A percentile compares a stretch with the other conserved stretches of the same genome.
Evolutionary conservation across 495 filamentous ascomycete genomes (phyloP).

Genomic region (Beverwykella pulmonaria): DNA sequence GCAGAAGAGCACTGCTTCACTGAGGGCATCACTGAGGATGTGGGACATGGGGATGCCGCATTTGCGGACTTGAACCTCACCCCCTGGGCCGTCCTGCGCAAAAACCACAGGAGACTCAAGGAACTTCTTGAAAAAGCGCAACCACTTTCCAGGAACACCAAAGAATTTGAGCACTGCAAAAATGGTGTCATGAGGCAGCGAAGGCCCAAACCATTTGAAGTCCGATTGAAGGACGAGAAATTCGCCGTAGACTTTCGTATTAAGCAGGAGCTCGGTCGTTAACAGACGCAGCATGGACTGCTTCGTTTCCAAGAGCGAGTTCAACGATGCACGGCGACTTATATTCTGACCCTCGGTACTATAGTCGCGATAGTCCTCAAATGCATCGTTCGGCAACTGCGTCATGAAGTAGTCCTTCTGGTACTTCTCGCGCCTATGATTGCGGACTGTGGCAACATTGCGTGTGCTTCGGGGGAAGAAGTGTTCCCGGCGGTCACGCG

Average conservation of each 20-base stretch:
- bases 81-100: constrained; percentile 30
- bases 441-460: constrained; percentile 18
- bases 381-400: constrained; percentile 41
- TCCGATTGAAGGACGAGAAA: constrained; percentile 36
- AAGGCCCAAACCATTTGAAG: constrained; percentile 41
- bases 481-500: constrained; percentile 40
- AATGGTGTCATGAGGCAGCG: constrained; percentile 38
- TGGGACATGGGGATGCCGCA: constrained; percentile 40
- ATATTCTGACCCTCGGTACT: constrained; percentile 11
- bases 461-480: constrained; percentile 29
- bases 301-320: constrained; percentile 35
- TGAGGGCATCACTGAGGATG: constrained; percentile 38
- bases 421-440: constrained; percentile 39
- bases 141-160: constrained; percentile 40
- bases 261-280: constrained; percentile 39
- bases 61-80: constrained; percentile 29
- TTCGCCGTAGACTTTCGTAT: constrained; percentile 38
- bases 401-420: constrained; percentile 43
- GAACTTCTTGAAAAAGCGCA: constrained; percentile 41
- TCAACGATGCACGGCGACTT: constrained; percentile 13
- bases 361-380: constrained; percentile 31
- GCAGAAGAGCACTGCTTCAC: constrained; percentile 41
- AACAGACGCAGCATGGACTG: constrained; percentile 38
- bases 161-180: constrained; percentile 40
- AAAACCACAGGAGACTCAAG: constrained; percentile 39